Evolutionary conservation across 2,329 filamentous ascomycete genomes (phyloP), one percentile per base, ranked within the genome.

Genomic region (Microcera coccophila): DNA sequence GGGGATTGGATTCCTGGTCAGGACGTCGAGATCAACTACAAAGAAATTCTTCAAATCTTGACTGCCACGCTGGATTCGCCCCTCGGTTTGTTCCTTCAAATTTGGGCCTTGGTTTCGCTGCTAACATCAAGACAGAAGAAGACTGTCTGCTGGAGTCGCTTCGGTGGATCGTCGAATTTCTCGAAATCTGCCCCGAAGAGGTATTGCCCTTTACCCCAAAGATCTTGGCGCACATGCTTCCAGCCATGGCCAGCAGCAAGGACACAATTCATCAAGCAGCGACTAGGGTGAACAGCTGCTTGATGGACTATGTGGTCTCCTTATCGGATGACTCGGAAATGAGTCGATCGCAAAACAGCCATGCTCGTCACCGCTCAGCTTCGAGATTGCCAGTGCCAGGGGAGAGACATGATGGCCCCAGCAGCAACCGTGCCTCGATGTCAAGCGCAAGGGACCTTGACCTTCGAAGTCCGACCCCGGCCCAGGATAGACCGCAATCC

Each of bases 1-100:
- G 90, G 90, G 47, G 93, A 97, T 61, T 98, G 91, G 90, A 84
- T 97, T 35, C 94, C 94, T 0, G 93, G 94, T 1, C 93, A 98
- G 66, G 93, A 98, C 64, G 90, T 96, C 7, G 85, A 94, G 45
- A 87, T 98, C 48, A 91, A 97, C 65, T 88, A 95, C 65, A 83
- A 87, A 47, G 88, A 85, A 53, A 95, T 98, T 26, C 70, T 98
- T 36, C 87, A 94, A 55, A 98, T 97, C 41, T 69, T 98, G 32
- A 90, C 95, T 2, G 83, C 84, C 11, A 96, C 93, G 50, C 76
- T 98, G 34, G 87, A 95, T 57, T 87, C 88, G 15, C 85, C 87
- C 3, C 72, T 85, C 55, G 86, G 87, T 89, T 69, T 56, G 71
- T 63, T 33, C 21, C 11, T 15, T 33, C 10, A 8, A 15, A 18